Base-by-base conservation (phyloP, 495 filamentous ascomycete genomes). In the Corynascus novoguineensis region DNA sequence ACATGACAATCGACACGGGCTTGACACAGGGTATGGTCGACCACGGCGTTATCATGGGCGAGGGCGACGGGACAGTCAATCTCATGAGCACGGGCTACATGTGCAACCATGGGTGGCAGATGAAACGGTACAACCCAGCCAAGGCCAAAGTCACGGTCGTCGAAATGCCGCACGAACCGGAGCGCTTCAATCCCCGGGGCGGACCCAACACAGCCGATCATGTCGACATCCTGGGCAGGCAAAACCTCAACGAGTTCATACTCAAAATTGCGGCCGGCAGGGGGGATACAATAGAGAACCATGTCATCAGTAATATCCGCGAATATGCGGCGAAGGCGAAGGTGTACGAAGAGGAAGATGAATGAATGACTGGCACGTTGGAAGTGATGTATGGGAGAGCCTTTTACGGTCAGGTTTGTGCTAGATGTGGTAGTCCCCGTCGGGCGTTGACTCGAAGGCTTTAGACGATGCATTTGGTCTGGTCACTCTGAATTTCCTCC, bases 151-250 rank as follows among this genome's bases (percentile, higher is more conserved):
- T 98, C 65, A 92, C 86, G 53, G 86, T 90, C 4, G 90, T 83
- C 61, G 93, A 97, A 73, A 97, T 97, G 92, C 88, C 85, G 3
- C 95, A 98, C 66, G 91, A 97, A 68, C 93, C 93, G 0, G 91
- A 96, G 55, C 75, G 89, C 22, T 97, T 97, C 70, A 88, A 84
- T 57, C 90, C 95, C 0, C 76, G 93, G 12, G 93, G 93, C 41
- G 93, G 93, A 0, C 93, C 92, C 12, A 97, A 96, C 64, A 97
- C 93, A 34, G 91, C 90, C 2, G 93, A 98, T 71, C 93, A 98
- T 64, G 93, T 98, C 32, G 93, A 98, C 69, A 97, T 98, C 53
- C 76, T 98, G 17, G 93, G 93, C 12, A 77, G 93, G 5, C 81
- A 88, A 58, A 90, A 83, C 5, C 81, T 98, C 10, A 98, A 97